phyloP scores from a whole-genome alignment of 306 rosid species.

The Pyrus pyrifolia region DNA sequence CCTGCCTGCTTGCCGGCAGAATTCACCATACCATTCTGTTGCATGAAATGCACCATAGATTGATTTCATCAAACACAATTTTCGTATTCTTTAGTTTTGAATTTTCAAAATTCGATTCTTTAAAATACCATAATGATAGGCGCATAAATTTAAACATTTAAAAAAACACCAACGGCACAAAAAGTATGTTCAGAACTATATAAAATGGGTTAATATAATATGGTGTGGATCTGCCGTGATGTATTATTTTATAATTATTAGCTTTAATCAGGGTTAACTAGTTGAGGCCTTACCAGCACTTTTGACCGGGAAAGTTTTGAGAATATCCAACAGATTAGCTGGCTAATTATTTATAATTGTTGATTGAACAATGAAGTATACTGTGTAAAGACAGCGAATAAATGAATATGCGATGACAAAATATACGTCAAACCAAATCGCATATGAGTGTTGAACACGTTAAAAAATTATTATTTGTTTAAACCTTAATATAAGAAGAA shows the following conservation, averaged over 20 bases:
- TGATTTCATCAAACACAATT: not conserved
- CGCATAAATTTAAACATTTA: no score
- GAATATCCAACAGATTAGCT: not conserved
- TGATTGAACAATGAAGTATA: not conserved
- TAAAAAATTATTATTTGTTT: not conserved
- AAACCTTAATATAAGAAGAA: not conserved
- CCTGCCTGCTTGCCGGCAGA: not conserved
- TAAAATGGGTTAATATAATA: not conserved
- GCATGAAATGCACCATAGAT: not conserved
- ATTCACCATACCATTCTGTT: not conserved
- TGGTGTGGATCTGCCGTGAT: conserved; percentile 2
- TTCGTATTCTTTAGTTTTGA: not conserved
- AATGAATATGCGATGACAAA: not conserved
- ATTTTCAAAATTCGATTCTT: not conserved
- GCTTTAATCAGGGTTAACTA: not conserved
- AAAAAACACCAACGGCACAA: not conserved
- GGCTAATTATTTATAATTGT: not conserved
- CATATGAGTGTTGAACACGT: not conserved
- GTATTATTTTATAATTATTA: no score
- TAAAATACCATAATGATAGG: not conserved
- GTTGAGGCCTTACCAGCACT: not conserved
- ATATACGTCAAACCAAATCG: not conserved
- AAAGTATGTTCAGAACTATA: not conserved
- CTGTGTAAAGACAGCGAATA: not conserved
- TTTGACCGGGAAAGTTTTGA: not conserved